Base-by-base conservation (phyloP, 1,284 basidiomycete genomes). In the Rhodotorula sp. region DNA sequence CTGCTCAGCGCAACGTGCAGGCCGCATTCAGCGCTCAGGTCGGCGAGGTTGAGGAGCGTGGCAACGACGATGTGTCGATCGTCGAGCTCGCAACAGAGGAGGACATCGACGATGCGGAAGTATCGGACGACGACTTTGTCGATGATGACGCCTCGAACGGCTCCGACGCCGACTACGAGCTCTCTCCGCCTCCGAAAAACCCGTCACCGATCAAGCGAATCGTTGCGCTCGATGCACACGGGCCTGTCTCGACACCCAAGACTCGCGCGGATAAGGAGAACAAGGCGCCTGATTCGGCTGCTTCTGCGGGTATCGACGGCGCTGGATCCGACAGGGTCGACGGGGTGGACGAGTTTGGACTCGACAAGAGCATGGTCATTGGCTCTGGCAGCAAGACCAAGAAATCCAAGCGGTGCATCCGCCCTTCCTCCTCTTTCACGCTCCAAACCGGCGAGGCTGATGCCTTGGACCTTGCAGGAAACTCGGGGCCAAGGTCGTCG, bases 281-380 rank as follows among this genome's bases (percentile, higher is more conserved):
- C 29, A 53, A 36, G 30, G 34, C 52, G 20, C 58, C 55, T 5
- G 47, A 22, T 22, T 47, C 39, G 32, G 34, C 17, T 17, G n/a
- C 36, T 27, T 44, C 52, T 8, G 47, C 44, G 29, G 24, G 32
- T 6, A 30, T 5, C n/a, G 30, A 15, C 27, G 24, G 6, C 6
- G 24, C 44, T 0, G 19, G 39, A 29, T 61, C 39, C 34, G 59
- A 66, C 30, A 55, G 58, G 27, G 57, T 32, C 34, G 36, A 60
- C 48, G 22, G 29, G 19, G 62, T 36, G 22, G 63, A 65, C 56
- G 66, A 67, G 51, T 62, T 59, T 9, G 72, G 59, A 22, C 46
- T 71, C 32, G 67, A 73, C 32, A 64, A 58, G 49, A 68, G 66
- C n/a, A 60, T 68, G 49, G 61, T 71, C 24, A 71, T 68, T n/a